Base-by-base conservation (phyloP, 2,329 filamentous ascomycete species). In the Aspergillus hortae region DNA sequence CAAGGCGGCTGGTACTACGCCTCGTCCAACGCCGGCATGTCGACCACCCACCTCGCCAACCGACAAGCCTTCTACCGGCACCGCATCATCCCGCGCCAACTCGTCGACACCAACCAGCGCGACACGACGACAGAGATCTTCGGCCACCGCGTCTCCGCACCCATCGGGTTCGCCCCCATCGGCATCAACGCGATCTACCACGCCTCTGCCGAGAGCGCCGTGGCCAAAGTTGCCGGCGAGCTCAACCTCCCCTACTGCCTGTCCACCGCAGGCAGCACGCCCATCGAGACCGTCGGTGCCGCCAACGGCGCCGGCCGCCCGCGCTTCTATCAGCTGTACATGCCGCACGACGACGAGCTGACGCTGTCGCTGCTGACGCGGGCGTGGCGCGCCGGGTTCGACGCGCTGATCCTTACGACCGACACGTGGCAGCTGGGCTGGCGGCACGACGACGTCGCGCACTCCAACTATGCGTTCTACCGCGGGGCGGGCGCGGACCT, bases 141-240 rank as follows among this genome's bases (percentile, higher is more conserved):
- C 65, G 80, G 83, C 12, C 80, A 85, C 64, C 74, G 76, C 45
- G 78, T 83, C 12, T 73, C 77, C 2, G 82, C 82, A 0, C 83
- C 84, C 0, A 80, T 87, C 46, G 82, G 81, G n/a, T 84, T 87
- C 60, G 80, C 83, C 0, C 83, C 83, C 0, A 79, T 86, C 25
- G 83, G 84, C 4, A 85, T 87, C 58, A 85, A 87, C 70, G 80
- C 80, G 55, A 87, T 86, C 59, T 86, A 85, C 69, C 76, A 86
- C 58, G 74, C 77, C 0, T 63, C 69, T 0, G 83, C 80, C 36
- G 84, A 87, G 61, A 63, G 83, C 0, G 76, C 81, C 0, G 82
- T 86, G 1, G 82, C 84, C 9, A 78, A 77, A 51, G 81, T 83
- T 0, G 83, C 83, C 0, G 75, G 75, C n/a, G 80, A 84, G 56